phyloP scores from a whole-genome alignment of 1,284 basidiomycete genomes.

The Trichosporon sp. region DNA sequence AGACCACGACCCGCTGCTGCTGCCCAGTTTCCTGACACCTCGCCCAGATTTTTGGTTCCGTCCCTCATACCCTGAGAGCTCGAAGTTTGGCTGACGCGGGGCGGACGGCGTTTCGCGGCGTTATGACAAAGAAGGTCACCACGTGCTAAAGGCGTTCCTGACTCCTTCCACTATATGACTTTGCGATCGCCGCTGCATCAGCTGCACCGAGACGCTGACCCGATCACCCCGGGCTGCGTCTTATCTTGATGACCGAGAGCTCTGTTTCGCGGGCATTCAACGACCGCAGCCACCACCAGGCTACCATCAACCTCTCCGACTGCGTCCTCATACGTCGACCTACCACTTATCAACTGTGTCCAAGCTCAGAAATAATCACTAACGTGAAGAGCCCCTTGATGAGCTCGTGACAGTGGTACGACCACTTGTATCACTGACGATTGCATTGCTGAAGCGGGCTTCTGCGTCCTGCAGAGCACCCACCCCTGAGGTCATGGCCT shows the following conservation, averaged over 20 bases:
- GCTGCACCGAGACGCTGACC: not conserved
- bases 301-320: too few species aligned
- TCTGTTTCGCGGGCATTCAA: not conserved
- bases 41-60: conserved; percentile 11
- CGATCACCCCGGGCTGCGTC: not conserved
- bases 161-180: not conserved
- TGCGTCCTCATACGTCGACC: too few species aligned
- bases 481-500: too few species aligned
- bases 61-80: not conserved
- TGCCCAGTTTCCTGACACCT: not conserved
- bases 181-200: not conserved
- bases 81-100: not conserved
- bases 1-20: conserved; percentile 4
- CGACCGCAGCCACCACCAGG: too few species aligned
- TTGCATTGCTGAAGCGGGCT: too few species aligned
- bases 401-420: too few species aligned
- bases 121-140: not conserved
- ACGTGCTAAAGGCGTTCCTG: conserved; percentile 9
- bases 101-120: conserved; percentile 9
- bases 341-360: too few species aligned
- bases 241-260: not conserved
- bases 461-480: too few species aligned
- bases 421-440: too few species aligned
- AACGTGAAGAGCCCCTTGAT: too few species aligned
- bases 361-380: too few species aligned